phyloP scores from a whole-genome alignment of 2,329 filamentous ascomycete genomes.

The Ceratocystis papillata region DNA sequence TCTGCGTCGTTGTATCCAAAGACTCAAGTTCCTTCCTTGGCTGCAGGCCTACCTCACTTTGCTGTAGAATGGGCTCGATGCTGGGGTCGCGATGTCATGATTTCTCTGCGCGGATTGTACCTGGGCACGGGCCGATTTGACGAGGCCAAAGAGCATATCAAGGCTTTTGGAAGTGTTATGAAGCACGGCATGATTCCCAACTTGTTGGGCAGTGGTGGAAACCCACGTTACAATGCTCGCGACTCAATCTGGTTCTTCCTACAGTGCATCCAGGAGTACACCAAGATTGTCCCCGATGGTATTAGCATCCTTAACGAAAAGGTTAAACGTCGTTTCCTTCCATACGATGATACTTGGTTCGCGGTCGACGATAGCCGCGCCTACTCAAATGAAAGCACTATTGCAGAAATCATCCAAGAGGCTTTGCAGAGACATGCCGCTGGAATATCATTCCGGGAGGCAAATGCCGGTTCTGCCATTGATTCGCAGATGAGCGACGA shows the following conservation, averaged over 20 bases:
- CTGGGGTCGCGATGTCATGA: constrained; percentile 96
- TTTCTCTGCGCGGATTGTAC: constrained; percentile 83
- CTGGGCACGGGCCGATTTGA: constrained; percentile 78
- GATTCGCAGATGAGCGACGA: constrained; percentile 88
- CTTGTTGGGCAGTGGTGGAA: constrained; percentile 70
- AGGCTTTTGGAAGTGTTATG: constrained; percentile 86
- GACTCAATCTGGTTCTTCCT: constrained; percentile 98
- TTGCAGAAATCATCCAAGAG: constrained; percentile 87
- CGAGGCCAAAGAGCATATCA: constrained; percentile 86
- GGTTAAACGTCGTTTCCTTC: constrained; percentile 75
- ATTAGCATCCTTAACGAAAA: constrained; percentile 60
- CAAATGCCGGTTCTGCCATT: constrained; percentile 78
- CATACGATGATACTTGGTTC: constrained; percentile 95
- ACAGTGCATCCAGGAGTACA: constrained; percentile 91
- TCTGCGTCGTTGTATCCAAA: constrained; percentile 84
- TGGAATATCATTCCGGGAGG: constrained; percentile 85
- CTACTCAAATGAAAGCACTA: constrained; percentile 71
- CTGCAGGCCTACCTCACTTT: constrained; percentile 89
- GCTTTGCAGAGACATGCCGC: constrained; percentile 82
- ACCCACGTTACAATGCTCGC: constrained; percentile 86
- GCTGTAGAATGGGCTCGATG: constrained; percentile 87
- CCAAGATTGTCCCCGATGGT: constrained; percentile 68
- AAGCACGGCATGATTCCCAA: constrained; percentile 99
- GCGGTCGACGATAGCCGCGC: constrained; percentile 67
- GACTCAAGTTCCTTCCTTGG: constrained; percentile 73